A percentile compares a stretch with the other conserved stretches of the same genome.
These are phyloP conservation scores for Nothophaeocryptopus gaeumannii DNA, from an alignment of 2,329 filamentous ascomycete genomes.

Conservation along the genomic window DNA sequence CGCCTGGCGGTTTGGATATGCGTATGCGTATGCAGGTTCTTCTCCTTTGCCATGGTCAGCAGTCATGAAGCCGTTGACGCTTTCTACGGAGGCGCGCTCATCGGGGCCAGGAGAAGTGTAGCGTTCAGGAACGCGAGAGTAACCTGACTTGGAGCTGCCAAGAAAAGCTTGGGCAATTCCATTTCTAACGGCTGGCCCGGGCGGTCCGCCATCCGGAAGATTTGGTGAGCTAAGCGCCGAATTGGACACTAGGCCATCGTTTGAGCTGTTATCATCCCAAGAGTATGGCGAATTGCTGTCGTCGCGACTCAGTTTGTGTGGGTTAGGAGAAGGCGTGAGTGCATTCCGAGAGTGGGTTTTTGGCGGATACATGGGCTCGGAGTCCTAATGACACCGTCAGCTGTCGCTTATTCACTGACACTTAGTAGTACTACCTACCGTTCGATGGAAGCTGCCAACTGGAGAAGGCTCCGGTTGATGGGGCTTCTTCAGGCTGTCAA, in stretches of 20 bases:
- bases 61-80: slow-evolving; percentile 19
- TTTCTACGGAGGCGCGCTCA: slow-evolving; percentile 25
- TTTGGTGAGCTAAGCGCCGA: slow-evolving; percentile 31
- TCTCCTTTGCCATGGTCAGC: slow-evolving; percentile 17
- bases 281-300: slow-evolving; percentile 33
- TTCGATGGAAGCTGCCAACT: slow-evolving; percentile 20
- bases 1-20: slow-evolving; percentile 24
- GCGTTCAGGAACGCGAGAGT: slow-evolving; percentile 31
- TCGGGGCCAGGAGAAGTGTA: slow-evolving; percentile 26
- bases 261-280: slow-evolving; percentile 30
- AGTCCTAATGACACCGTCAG: slow-evolving; percentile 23
- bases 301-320: slow-evolving; percentile 19
- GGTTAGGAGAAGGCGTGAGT: slow-evolving; percentile 29
- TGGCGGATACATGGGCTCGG: slow-evolving; percentile 35
- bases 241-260: slow-evolving; percentile 32
- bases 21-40: slow-evolving; percentile 20
- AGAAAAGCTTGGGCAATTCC: slow-evolving; percentile 30
- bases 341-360: slow-evolving; percentile 31
- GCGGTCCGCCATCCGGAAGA: slow-evolving; percentile 23
- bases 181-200: slow-evolving; percentile 20
- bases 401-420: too few relatives aligned
- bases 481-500: slow-evolving; percentile 30
- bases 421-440: slow-evolving; percentile 13
- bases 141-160: slow-evolving; percentile 29
- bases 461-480: slow-evolving; percentile 22